These are phyloP conservation scores for Condylostoma magnum DNA, from an alignment of 169 alveolate genomes.

Conservation along the genomic window DNA sequence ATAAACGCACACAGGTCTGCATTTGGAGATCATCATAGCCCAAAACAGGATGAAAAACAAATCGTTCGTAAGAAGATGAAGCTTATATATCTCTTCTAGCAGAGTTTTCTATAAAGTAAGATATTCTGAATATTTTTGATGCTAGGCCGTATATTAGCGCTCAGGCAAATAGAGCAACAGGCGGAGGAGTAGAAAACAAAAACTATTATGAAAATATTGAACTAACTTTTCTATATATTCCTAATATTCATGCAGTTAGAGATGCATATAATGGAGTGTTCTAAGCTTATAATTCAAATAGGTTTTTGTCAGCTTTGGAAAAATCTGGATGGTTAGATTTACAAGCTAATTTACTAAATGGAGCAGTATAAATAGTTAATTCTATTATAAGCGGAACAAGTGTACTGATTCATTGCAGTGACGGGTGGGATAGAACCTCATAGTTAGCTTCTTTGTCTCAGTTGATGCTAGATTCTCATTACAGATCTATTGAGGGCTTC, in stretches of 20 bases:
- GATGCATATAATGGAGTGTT: not conserved
- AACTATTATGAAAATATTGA: slow-evolving; percentile 18
- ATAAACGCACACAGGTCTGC: not conserved
- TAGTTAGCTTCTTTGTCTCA: slow-evolving; percentile 73
- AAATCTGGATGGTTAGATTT: slow-evolving; percentile 31
- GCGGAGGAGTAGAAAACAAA: slow-evolving; percentile 30
- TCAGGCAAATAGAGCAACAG: slow-evolving; percentile 24
- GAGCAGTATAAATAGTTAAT: slow-evolving; percentile 8
- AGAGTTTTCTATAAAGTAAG: slow-evolving; percentile 1
- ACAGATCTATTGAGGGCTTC: slow-evolving; percentile 83
- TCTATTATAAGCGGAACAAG: not conserved
- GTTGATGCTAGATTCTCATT: slow-evolving; percentile 76
- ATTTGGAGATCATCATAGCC: slow-evolving; percentile 27
- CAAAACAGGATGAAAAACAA: slow-evolving; percentile 13
- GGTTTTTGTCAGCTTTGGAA: slow-evolving; percentile 11
- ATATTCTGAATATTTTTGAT: slow-evolving; percentile 16
- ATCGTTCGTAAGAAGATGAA: slow-evolving; percentile 30
- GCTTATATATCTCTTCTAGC: not conserved
- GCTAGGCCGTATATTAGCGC: slow-evolving; percentile 24
- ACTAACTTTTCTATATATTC: slow-evolving; percentile 11
- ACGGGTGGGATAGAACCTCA: slow-evolving; percentile 93
- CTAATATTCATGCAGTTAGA: slow-evolving; percentile 25
- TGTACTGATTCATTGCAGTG: slow-evolving; percentile 86
- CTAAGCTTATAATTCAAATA: not conserved
- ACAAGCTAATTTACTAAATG: not conserved